phyloP scores from a whole-genome alignment of 2,329 filamentous ascomycete species.

The Zarea fungicola region DNA sequence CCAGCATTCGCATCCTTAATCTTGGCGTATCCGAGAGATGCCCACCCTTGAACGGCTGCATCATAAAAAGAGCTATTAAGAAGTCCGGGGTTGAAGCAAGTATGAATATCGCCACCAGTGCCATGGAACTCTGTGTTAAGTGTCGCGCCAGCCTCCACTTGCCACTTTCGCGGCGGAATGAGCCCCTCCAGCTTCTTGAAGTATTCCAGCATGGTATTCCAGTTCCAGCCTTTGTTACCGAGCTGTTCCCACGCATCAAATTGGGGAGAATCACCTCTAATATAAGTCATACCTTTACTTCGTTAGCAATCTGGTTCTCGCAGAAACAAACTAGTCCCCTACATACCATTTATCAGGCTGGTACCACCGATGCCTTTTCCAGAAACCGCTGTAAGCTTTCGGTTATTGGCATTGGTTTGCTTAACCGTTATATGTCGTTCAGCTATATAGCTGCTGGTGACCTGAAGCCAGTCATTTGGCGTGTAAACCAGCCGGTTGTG shows the following conservation, averaged over 20 bases:
- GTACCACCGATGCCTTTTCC: slow-evolving; percentile 37
- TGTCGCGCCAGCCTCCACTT: slow-evolving; percentile 29
- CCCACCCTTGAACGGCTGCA: slow-evolving; percentile 27
- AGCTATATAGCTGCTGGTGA: slow-evolving; percentile 26
- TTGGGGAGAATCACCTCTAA: slow-evolving; percentile 36
- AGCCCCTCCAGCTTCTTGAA: slow-evolving; percentile 39
- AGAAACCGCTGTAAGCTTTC: slow-evolving; percentile 27
- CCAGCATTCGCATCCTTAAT: slow-evolving; percentile 37
- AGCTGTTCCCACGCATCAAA: slow-evolving; percentile 39
- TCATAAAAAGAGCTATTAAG: slow-evolving; percentile 28
- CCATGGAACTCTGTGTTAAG: slow-evolving; percentile 32
- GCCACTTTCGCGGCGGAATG: slow-evolving; percentile 27
- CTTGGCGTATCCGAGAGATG: slow-evolving; percentile 24
- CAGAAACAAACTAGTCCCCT: background rate
- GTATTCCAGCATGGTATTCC: slow-evolving; percentile 40
- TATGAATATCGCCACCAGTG: slow-evolving; percentile 28
- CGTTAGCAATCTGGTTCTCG: background rate
- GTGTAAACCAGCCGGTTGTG: slow-evolving; percentile 29
- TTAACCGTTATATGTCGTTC: slow-evolving; percentile 30
- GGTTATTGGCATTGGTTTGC: slow-evolving; percentile 27
- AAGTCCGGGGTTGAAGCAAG: slow-evolving; percentile 32
- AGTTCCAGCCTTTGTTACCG: slow-evolving; percentile 41
- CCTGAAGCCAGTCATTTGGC: slow-evolving; percentile 20
- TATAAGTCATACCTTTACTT: slow-evolving; percentile 40
- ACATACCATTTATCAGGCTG: slow-evolving; percentile 35